Evolutionary conservation across 1,139 yeast genomes (phyloP).

Genomic region (Schizosaccharomyces versatilis): DNA sequence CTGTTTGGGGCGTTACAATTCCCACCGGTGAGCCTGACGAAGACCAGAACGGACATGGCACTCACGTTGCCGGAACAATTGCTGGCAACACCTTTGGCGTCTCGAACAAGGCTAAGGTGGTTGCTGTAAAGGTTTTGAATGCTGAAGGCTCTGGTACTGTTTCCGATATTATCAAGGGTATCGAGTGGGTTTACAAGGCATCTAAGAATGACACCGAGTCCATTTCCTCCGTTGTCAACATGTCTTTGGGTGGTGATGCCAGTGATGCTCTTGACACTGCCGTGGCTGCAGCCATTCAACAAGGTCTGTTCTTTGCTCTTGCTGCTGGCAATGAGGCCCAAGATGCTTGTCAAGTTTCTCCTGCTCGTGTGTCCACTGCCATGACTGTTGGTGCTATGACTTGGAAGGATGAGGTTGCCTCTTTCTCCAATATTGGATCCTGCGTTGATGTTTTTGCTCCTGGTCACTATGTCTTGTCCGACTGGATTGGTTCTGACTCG

Average conservation of each 20-base stretch:
- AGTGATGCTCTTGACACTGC: slow-evolving; percentile 31
- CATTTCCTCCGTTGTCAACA: slow-evolving; percentile 36
- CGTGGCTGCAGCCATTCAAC: slow-evolving; percentile 36
- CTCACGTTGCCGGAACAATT: slow-evolving; percentile 36
- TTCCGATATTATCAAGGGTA: slow-evolving; percentile 30
- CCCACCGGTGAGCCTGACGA: slow-evolving; percentile 61
- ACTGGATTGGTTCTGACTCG: slow-evolving; percentile 60
- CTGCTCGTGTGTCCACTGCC: slow-evolving; percentile 37
- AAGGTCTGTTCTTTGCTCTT: slow-evolving; percentile 40
- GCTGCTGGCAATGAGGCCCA: slow-evolving; percentile 49
- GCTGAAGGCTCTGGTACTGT: slow-evolving; percentile 29
- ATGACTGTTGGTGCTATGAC: slow-evolving; percentile 41
- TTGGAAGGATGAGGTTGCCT: slow-evolving; percentile 29
- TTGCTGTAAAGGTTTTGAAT: slow-evolving; percentile 35
- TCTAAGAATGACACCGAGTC: slow-evolving; percentile 20
- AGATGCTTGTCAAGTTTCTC: slow-evolving; percentile 41
- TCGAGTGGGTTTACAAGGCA: slow-evolving; percentile 22
- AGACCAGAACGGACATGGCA: slow-evolving; percentile 88
- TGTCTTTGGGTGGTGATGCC: slow-evolving; percentile 43
- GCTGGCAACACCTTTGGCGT: slow-evolving; percentile 40
- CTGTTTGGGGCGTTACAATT: slow-evolving; percentile 78
- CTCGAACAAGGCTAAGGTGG: slow-evolving; percentile 39
- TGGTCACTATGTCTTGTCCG: slow-evolving; percentile 30
- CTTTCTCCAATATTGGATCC: slow-evolving; percentile 43
- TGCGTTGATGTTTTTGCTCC: slow-evolving; percentile 46